Evolutionary conservation across 2,329 filamentous ascomycete species (phyloP), one percentile per base, ranked within the genome.

Genomic region (Stromatinia cepivora): DNA sequence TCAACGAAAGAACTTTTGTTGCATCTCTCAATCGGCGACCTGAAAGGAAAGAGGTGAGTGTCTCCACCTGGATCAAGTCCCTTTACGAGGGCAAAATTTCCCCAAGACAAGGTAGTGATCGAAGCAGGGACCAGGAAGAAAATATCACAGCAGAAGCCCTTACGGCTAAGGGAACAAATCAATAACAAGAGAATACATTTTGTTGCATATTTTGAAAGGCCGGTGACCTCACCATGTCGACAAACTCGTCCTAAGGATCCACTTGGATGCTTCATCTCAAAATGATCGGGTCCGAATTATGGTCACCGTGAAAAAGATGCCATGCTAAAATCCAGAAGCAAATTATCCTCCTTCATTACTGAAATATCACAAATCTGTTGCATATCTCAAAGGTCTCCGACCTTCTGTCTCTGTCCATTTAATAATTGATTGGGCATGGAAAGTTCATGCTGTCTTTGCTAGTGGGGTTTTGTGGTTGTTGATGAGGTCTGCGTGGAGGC

Each of bases 21-120:
- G 61, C 46, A 52, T 39, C 31, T 53, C 61, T 64, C 1, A 63
- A 28, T 64, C 61, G 61, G 61, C 46, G 61, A 63, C 61, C 61
- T 63, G 46, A 25, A 63, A 50, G 15, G 28, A 34, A 39, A 22
- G 59, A 25, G 22, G 5, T 45, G 36, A 31, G 31, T 17, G 20
- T 25, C 22, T 39, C 31, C 59, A 36, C 1, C 50, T 63, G 22
- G 22, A 20, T 22, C 8, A 28, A 7, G 13, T 50, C 22, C 2
- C 15, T 39, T 52, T 52, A 52, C 9, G 22, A 25, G 31, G 20
- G 15, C 36, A 1, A 15, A 20, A 20, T 36, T 20, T 36, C 13
- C 17, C 25, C 8, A 39, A 46, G 7, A 6, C 22, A 15, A 34
- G 13, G n/a, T 1, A n/a, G 39, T 28, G 13, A 22, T 36, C 10